Percentiles rank a stretch among this genome's conserved stretches.
Conservation (phyloP, 352 stramenopile genomes). For the Peronospora farinosa region DNA sequence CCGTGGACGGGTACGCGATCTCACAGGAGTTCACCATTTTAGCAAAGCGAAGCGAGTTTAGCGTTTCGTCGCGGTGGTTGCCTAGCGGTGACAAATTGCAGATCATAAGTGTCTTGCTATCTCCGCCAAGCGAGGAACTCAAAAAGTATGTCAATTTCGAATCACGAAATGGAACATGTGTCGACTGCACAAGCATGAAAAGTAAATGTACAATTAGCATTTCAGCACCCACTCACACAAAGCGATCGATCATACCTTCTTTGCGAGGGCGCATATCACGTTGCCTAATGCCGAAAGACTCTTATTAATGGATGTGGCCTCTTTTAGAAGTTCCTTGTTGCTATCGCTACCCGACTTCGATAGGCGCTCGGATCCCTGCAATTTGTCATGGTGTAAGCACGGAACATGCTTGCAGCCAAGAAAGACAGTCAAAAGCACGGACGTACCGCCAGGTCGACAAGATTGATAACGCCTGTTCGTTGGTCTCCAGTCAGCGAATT, state of each 20-base stretch:
- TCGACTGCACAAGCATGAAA: slow-evolving; percentile 29
- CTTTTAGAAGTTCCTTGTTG: slow-evolving; percentile 74
- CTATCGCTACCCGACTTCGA: slow-evolving; percentile 74
- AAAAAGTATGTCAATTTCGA: slow-evolving; percentile 86
- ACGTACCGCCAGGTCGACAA: slow-evolving; percentile 75
- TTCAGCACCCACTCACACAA: neutral
- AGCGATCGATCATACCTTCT: slow-evolving; percentile 45
- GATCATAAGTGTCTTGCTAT: slow-evolving; percentile 89
- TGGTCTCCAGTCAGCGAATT: slow-evolving; percentile 54
- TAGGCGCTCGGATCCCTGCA: slow-evolving; percentile 74
- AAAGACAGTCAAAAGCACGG: slow-evolving; percentile 1
- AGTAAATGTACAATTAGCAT: slow-evolving; percentile 2
- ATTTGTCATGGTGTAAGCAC: slow-evolving; percentile 3
- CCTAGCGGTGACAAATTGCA: slow-evolving; percentile 80
- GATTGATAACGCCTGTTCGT: slow-evolving; percentile 61
- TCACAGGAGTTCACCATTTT: slow-evolving; percentile 87
- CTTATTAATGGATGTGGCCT: slow-evolving; percentile 84
- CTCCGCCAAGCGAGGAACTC: slow-evolving; percentile 74
- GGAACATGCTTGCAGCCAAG: neutral
- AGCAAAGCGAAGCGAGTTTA: slow-evolving; percentile 84
- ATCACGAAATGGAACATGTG: slow-evolving; percentile 83
- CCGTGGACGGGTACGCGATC: slow-evolving; percentile 57
- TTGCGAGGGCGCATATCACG: slow-evolving; percentile 74
- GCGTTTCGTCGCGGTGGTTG: slow-evolving; percentile 72
- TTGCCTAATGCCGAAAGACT: slow-evolving; percentile 80